A percentile compares a stretch with the other conserved stretches of the same genome.
These are phyloP conservation scores for Peterozyma toletana DNA, from an alignment of 805 yeast genomes.

Conservation along the genomic window DNA sequence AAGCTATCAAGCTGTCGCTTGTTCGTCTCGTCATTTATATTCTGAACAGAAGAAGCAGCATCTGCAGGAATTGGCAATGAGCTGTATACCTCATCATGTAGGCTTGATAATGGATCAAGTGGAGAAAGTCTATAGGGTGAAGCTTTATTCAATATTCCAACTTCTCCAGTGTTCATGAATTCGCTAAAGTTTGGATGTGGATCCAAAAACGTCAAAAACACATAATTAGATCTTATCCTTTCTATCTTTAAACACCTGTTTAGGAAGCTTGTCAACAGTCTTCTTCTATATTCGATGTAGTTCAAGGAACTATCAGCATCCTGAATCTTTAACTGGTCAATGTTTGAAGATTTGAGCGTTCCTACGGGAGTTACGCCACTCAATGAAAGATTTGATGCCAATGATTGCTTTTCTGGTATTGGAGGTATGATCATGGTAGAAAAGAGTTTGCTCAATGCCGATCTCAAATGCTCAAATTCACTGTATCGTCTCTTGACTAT, in stretches of 20 bases:
- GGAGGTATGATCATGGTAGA: slow-evolving; percentile 89
- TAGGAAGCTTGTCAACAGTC: slow-evolving; percentile 71
- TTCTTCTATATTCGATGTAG: slow-evolving; percentile 52
- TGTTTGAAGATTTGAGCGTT: neutral
- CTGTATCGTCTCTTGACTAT: slow-evolving; percentile 80
- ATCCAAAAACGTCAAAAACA: slow-evolving; percentile 74
- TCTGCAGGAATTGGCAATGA: slow-evolving; percentile 54
- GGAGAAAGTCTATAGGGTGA: slow-evolving; percentile 56
- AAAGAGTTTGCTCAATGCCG: slow-evolving; percentile 58
- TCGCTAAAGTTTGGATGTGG: slow-evolving; percentile 84
- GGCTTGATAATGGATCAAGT: slow-evolving; percentile 44
- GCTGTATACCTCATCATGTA: slow-evolving; percentile 46
- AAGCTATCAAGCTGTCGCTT: slow-evolving; percentile 22
- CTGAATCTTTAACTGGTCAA: neutral
- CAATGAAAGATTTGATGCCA: slow-evolving; percentile 23
- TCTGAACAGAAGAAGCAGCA: slow-evolving; percentile 18
- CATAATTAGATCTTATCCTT: slow-evolving; percentile 48
- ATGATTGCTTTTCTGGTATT: slow-evolving; percentile 79
- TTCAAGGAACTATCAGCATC: slow-evolving; percentile 8
- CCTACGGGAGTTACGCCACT: slow-evolving; percentile 3
- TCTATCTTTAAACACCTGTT: slow-evolving; percentile 62
- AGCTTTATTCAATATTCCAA: slow-evolving; percentile 40
- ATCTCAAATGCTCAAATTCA: slow-evolving; percentile 82
- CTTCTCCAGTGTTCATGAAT: slow-evolving; percentile 51
- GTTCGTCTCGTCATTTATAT: slow-evolving; percentile 12